A percentile compares a stretch with the other conserved stretches of the same genome.
phyloP scores from a whole-genome alignment of 352 stramenopile species.

The Albugo candida region DNA sequence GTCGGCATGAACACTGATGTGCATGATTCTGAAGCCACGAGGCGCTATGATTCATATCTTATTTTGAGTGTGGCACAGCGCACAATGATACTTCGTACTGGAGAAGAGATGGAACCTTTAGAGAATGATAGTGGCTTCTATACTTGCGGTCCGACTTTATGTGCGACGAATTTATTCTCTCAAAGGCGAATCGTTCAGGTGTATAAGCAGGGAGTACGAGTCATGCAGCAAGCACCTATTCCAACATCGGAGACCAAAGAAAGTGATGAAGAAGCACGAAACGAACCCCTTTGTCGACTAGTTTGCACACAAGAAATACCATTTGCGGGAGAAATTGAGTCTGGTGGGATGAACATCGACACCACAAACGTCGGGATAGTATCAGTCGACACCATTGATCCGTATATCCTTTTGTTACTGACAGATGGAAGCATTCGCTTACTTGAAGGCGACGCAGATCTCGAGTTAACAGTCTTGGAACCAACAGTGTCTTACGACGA shows the following conservation, averaged over 20 bases:
- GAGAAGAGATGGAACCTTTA: slow-evolving; percentile 66
- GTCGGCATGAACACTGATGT: slow-evolving; percentile 33
- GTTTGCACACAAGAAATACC: slow-evolving; percentile 73
- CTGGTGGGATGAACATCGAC: slow-evolving; percentile 68
- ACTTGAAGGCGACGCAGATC: slow-evolving; percentile 59
- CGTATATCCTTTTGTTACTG: slow-evolving; percentile 62
- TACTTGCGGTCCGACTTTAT: slow-evolving; percentile 54
- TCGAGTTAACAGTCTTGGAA: slow-evolving; percentile 64
- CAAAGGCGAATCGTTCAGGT: slow-evolving; percentile 73
- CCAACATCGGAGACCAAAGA: slow-evolving; percentile 16
- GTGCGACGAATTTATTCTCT: slow-evolving; percentile 58
- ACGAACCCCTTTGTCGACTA: slow-evolving; percentile 36
- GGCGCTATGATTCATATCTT: slow-evolving; percentile 53
- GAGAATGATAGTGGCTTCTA: slow-evolving; percentile 75
- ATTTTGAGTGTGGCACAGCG: slow-evolving; percentile 63
- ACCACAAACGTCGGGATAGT: slow-evolving; percentile 50
- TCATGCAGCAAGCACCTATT: slow-evolving; percentile 54
- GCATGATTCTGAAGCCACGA: slow-evolving; percentile 24
- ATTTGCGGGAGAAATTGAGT: slow-evolving; percentile 57
- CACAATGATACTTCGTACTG: slow-evolving; percentile 72
- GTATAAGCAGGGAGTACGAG: slow-evolving; percentile 61
- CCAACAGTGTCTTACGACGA: slow-evolving; percentile 41
- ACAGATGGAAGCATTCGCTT: slow-evolving; percentile 64
- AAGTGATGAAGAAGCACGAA: slow-evolving; percentile 28
- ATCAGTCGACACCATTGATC: slow-evolving; percentile 65